These are phyloP conservation scores for Phyllosticta capitalensis DNA, from an alignment of 2,329 filamentous ascomycete species.

Conservation along the genomic window DNA sequence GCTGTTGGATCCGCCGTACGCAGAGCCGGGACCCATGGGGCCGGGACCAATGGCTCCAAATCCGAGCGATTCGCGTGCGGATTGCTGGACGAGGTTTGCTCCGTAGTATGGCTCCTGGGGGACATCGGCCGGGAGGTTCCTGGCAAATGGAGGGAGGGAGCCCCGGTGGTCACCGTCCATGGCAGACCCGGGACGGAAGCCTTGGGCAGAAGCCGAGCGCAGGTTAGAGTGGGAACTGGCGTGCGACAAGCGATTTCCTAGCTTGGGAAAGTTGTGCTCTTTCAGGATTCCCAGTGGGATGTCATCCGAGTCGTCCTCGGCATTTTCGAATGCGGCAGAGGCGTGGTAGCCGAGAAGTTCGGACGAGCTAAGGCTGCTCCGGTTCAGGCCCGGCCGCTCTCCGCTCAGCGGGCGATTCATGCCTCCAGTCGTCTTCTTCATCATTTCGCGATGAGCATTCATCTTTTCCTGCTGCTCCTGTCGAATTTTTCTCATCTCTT, in stretches of 20 bases:
- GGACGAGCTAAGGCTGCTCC: slow-evolving; percentile 4
- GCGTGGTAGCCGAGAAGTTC: slow-evolving; percentile 3
- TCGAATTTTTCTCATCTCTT: slow-evolving; percentile 8
- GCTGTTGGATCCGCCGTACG: slow-evolving; percentile 23
- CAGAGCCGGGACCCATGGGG: slow-evolving; percentile 20
- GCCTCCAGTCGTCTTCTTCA: slow-evolving; percentile 8
- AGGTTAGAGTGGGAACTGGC: slow-evolving; percentile 5
- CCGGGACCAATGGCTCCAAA: slow-evolving; percentile 14
- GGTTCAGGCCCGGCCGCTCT: slow-evolving; percentile 5
- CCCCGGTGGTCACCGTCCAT: not conserved
- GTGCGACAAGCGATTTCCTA: slow-evolving; percentile 2
- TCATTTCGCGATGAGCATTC: slow-evolving; percentile 7
- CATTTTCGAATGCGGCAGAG: not conserved
- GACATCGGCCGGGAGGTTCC: slow-evolving; percentile 24
- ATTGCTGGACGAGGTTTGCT: slow-evolving; percentile 24
- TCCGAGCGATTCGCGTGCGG: slow-evolving; percentile 27
- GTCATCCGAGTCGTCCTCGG: slow-evolving; percentile 19
- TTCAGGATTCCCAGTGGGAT: slow-evolving; percentile 29
- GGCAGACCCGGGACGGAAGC: slow-evolving; percentile 1
- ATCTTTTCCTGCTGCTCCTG: slow-evolving; percentile 8
- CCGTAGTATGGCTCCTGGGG: slow-evolving; percentile 22
- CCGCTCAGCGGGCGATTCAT: slow-evolving; percentile 5
- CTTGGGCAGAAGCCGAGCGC: slow-evolving; percentile 5
- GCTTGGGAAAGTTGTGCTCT: slow-evolving; percentile 27
- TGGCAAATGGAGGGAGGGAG: slow-evolving; percentile 25